Evolutionary conservation across 352 stramenopile genomes (phyloP).

Genomic region (Globisporangium viniferum): DNA sequence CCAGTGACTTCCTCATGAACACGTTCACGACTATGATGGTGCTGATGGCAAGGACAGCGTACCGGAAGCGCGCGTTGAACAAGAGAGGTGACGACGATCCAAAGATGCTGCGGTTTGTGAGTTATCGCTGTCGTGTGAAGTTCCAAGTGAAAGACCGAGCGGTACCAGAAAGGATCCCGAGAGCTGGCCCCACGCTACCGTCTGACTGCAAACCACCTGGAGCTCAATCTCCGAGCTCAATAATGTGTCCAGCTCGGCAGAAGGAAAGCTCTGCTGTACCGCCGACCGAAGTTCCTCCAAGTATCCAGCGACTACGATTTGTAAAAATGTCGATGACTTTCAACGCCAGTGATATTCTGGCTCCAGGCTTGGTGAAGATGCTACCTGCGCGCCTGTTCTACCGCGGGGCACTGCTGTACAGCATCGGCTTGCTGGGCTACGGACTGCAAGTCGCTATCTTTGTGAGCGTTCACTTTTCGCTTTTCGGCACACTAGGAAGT

Average conservation of each 20-base stretch:
- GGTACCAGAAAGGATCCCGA: background rate
- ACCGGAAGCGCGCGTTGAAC: slow-evolving; percentile 17
- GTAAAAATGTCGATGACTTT: background rate
- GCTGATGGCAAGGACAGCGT: slow-evolving; percentile 27
- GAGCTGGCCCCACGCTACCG: background rate
- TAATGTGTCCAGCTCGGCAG: background rate
- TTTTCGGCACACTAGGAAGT: background rate
- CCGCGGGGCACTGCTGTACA: background rate
- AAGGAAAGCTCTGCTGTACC: background rate
- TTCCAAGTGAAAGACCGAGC: slow-evolving; percentile 2
- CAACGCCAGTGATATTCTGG: background rate
- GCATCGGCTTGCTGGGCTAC: background rate
- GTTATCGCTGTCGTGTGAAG: slow-evolving; percentile 26
- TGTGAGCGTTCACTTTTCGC: background rate
- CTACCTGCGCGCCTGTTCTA: background rate
- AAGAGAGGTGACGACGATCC: slow-evolving; percentile 18
- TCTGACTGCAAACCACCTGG: background rate
- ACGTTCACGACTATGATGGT: slow-evolving; percentile 25
- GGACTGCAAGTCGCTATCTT: background rate
- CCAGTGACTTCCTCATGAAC: slow-evolving; percentile 24
- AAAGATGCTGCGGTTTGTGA: slow-evolving; percentile 25
- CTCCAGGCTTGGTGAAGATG: background rate
- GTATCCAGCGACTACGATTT: background rate
- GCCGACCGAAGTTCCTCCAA: background rate
- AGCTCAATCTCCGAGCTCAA: background rate